Evolutionary conservation across 2,329 filamentous ascomycete genomes (phyloP), one percentile per base, ranked within the genome.

Genomic region (Clonostachys sp.): DNA sequence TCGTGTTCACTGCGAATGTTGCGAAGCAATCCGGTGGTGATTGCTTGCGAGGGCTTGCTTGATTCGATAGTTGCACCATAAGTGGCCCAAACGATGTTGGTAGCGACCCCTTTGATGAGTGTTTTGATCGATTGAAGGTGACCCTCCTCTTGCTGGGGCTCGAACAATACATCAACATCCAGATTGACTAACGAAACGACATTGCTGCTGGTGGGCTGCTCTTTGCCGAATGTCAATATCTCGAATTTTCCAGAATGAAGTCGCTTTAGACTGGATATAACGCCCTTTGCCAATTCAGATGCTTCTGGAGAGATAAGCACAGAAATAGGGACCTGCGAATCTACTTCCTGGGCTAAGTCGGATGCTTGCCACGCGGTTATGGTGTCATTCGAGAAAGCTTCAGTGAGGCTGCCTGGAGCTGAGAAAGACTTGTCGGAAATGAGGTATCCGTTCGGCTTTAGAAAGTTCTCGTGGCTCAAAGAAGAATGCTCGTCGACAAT

Each of bases 41-140:
- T 51, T 38, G 53, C 53, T 12, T 45, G 41, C n/a, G 53, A 50
- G 9, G 53, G 53, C 2, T 50, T 50, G 20, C 24, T 42, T 38
- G 48, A 46, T 16, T 50, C 53, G 18, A 52, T 36, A 10, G 46
- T 48, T 7, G 52, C 53, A n/a, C 48, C 49, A 36, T 51, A 47
- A 12, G 50, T 50, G 12, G 43, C 13, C 52, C 53, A 55, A 41
- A 55, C 40, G 9, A 52, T 40, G 41, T 39, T 39, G 14, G 13
- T 20, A 20, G 41, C 41, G 1, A 45, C 33, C 54, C 57, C 50
- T 55, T 57, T 39, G 51, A 58, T 41, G 12, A 58, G 45, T 24
- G 52, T 48, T 14, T 54, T 46, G 17, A 42, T 39, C 10, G 36
- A n/a, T 18, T 39, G 7, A 18, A 39, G 36, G 17, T 39, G 17